Conservation (phyloP, 495 filamentous ascomycete genomes). For the Hypoxylon lienhwacheense region DNA sequence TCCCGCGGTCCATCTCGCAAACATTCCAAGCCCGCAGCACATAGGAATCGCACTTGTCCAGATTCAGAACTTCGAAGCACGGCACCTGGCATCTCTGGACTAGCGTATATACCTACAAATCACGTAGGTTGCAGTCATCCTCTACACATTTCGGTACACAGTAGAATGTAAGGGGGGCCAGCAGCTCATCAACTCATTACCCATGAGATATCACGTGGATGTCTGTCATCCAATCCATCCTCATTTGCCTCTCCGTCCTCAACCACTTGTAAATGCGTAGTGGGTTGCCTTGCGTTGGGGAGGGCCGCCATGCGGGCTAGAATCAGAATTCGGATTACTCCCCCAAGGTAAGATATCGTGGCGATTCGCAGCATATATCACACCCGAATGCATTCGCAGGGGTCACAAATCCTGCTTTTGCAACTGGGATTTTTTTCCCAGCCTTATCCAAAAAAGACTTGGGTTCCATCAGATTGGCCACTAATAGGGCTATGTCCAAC, state of each 20-base stretch:
- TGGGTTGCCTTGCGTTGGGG: background rate
- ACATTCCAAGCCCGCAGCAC: background rate
- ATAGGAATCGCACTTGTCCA: background rate
- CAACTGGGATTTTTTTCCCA: slow-evolving; percentile 23
- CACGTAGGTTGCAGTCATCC: background rate
- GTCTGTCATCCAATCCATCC: slow-evolving; percentile 17
- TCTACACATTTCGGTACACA: no score
- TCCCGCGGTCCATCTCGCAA: background rate
- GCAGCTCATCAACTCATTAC: slow-evolving; percentile 2
- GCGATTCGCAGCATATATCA: slow-evolving; percentile 21
- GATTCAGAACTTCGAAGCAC: background rate
- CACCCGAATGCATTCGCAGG: slow-evolving; percentile 22
- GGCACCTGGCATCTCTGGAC: background rate
- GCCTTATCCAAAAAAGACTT: slow-evolving; percentile 22
- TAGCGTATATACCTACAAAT: background rate
- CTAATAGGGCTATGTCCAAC: slow-evolving; percentile 12
- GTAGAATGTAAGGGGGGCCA: background rate
- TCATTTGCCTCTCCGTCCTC: slow-evolving; percentile 2
- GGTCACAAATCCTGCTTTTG: slow-evolving; percentile 33
- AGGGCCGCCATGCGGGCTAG: slow-evolving; percentile 1
- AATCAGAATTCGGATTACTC: slow-evolving; percentile 9
- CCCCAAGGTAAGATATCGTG: slow-evolving; percentile 25
- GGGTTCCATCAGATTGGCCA: slow-evolving; percentile 28
- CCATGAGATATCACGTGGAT: slow-evolving; percentile 17
- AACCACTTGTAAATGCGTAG: slow-evolving; percentile 3